phyloP scores from a whole-genome alignment of 768 basidiomycete genomes.

The Russula emetica region DNA sequence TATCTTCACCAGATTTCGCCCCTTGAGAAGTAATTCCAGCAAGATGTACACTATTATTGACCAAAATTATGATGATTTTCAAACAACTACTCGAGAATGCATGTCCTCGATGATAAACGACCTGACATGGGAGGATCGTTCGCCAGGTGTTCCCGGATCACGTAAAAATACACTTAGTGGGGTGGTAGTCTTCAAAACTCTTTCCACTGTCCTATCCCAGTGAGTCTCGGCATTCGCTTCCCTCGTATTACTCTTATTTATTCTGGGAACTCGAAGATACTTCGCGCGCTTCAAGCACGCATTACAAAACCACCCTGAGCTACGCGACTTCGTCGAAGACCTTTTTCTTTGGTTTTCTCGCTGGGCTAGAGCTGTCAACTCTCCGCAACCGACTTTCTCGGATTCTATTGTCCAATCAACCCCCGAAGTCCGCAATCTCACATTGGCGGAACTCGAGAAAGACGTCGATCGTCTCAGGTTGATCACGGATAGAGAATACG shows the following conservation, averaged over 20 bases:
- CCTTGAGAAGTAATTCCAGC: constrained; percentile 14
- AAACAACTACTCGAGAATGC: constrained; percentile 26
- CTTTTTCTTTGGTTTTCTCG: constrained; percentile 44
- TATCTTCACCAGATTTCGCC: background rate
- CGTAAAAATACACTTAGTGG: constrained; percentile 30
- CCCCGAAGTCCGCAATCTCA: constrained; percentile 37
- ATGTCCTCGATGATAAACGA: constrained; percentile 30
- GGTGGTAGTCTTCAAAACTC: constrained; percentile 33
- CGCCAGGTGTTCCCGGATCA: constrained; percentile 8
- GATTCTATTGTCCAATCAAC: constrained; percentile 39
- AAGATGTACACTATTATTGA: constrained; percentile 32
- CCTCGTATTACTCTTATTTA: background rate
- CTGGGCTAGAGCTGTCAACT: constrained; percentile 45
- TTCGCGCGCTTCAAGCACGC: constrained; percentile 57
- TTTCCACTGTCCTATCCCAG: constrained; percentile 30
- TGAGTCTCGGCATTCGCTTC: constrained; percentile 4
- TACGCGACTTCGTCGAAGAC: constrained; percentile 41
- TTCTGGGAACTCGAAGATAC: constrained; percentile 38
- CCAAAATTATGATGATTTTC: constrained; percentile 31
- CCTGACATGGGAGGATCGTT: constrained; percentile 31
- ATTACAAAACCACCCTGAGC: constrained; percentile 42
- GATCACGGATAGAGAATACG: constrained; percentile 51
- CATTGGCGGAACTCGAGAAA: constrained; percentile 36
- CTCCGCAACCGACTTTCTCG: constrained; percentile 42
- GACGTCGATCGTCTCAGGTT: constrained; percentile 35